These are phyloP conservation scores for Pseudoscleropodium purum DNA, from an alignment of 225 moss, liverwort and hornwort species.

Conservation along the genomic window DNA sequence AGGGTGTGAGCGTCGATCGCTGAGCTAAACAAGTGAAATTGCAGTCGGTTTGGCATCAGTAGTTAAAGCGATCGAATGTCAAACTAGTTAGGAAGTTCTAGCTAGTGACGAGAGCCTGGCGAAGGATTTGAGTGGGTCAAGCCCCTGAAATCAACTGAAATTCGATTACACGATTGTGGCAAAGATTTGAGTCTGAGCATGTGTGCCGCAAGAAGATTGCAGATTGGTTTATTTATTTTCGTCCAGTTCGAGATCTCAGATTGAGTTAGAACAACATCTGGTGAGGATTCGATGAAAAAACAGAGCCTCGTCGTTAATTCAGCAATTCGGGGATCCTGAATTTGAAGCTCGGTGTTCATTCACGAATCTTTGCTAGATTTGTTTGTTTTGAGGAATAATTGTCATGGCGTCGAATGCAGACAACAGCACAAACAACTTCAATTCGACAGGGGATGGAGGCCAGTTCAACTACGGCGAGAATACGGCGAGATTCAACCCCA, in stretches of 20 bases:
- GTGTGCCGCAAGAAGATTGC: neutral
- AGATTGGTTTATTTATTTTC: neutral
- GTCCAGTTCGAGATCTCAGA: neutral
- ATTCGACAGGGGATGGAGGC: neutral
- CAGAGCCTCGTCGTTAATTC: neutral
- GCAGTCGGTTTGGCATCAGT: neutral
- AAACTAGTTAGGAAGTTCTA: no score
- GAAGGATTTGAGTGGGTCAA: neutral
- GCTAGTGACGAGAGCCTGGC: neutral
- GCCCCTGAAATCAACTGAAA: neutral
- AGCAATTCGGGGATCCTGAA: neutral
- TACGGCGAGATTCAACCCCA: slow-evolving; percentile 45
- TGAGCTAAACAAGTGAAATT: neutral
- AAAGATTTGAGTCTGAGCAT: neutral
- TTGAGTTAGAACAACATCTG: neutral
- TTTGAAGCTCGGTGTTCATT: neutral
- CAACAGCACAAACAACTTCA: neutral
- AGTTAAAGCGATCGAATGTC: neutral
- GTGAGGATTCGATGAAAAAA: neutral
- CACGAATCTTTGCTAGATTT: neutral
- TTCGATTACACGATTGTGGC: neutral
- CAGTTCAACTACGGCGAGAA: neutral
- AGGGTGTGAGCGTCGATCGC: neutral
- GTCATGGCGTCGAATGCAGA: neutral
- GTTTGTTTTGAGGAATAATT: neutral